phyloP scores from a whole-genome alignment of 2,329 filamentous ascomycete species.

The Aspergillus latus region DNA sequence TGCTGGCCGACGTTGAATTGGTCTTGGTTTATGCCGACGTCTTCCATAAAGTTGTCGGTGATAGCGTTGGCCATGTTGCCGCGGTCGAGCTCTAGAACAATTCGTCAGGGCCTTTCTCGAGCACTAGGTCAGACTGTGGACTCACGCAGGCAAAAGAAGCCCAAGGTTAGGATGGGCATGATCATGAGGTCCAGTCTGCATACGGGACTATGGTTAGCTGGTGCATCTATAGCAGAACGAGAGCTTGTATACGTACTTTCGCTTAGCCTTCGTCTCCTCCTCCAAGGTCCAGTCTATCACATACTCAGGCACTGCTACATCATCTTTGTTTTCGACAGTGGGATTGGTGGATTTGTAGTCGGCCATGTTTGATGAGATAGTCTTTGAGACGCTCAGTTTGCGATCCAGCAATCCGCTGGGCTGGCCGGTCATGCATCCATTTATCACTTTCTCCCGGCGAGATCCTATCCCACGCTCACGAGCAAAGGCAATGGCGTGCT shows the following conservation, averaged over 20 bases:
- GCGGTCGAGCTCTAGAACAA: conserved; percentile 26
- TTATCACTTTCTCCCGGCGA: too few relatives aligned
- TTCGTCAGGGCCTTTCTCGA: background rate
- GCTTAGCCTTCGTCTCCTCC: conserved; percentile 11
- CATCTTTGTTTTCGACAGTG: background rate
- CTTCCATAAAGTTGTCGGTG: conserved; percentile 53
- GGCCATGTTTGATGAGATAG: background rate
- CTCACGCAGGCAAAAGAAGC: conserved; percentile 29
- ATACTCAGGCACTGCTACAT: background rate
- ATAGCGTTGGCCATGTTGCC: conserved; percentile 52
- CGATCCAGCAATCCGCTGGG: too few relatives aligned
- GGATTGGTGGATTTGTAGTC: background rate
- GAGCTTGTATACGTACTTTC: conserved; percentile 5
- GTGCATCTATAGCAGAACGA: background rate
- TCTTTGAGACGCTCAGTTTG: background rate
- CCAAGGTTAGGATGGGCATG: conserved; percentile 30
- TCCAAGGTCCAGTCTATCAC: conserved; percentile 9
- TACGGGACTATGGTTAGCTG: background rate
- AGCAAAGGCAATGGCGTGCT: background rate
- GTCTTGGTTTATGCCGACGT: conserved; percentile 51
- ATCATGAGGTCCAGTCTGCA: conserved; percentile 31
- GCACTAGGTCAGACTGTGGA: background rate
- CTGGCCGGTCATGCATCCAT: too few relatives aligned
- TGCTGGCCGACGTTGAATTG: conserved; percentile 58
- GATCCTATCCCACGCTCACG: background rate